These are phyloP conservation scores for Entophlyctis luteolus DNA, from an alignment of 192 early-diverging fungal genomes.

Conservation along the genomic window DNA sequence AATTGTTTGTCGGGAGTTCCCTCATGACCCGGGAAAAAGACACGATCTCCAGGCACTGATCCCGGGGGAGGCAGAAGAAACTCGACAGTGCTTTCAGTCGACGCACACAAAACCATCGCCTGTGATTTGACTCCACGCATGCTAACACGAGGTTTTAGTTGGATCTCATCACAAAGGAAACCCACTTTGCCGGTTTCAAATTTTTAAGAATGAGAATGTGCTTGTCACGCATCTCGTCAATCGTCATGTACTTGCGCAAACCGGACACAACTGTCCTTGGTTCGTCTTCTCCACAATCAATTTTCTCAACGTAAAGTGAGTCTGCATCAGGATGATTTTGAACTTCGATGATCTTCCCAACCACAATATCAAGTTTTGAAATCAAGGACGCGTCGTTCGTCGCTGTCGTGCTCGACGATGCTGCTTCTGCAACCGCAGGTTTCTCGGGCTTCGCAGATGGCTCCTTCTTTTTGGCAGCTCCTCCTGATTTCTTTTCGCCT, in stretches of 20 bases:
- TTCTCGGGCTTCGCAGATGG: neutral
- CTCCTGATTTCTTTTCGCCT: slow-evolving; percentile 24
- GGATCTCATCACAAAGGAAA: neutral
- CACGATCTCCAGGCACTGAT: slow-evolving; percentile 80
- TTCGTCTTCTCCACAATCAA: slow-evolving; percentile 84
- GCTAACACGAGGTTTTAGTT: neutral
- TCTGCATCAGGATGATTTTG: slow-evolving; percentile 93
- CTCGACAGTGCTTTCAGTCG: slow-evolving; percentile 75
- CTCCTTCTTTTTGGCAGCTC: neutral
- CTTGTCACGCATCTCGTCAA: slow-evolving; percentile 75
- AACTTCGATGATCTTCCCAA: slow-evolving; percentile 79
- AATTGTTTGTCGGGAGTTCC: slow-evolving; percentile 80
- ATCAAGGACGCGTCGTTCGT: slow-evolving; percentile 37
- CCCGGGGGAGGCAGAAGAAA: slow-evolving; percentile 82
- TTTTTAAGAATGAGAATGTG: slow-evolving; percentile 73
- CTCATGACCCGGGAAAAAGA: slow-evolving; percentile 87
- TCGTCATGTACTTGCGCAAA: slow-evolving; percentile 83
- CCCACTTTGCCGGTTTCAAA: slow-evolving; percentile 79
- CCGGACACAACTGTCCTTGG: slow-evolving; percentile 88
- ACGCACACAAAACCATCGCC: slow-evolving; percentile 93
- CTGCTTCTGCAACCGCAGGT: neutral
- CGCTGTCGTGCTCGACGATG: neutral
- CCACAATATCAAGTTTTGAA: slow-evolving; percentile 87
- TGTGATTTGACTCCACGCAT: slow-evolving; percentile 93
- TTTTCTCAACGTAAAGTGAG: slow-evolving; percentile 90